A percentile compares a stretch with the other conserved stretches of the same genome.
These are phyloP conservation scores for Seiridium unicorne DNA, from an alignment of 2,329 filamentous ascomycete species.

Conservation along the genomic window DNA sequence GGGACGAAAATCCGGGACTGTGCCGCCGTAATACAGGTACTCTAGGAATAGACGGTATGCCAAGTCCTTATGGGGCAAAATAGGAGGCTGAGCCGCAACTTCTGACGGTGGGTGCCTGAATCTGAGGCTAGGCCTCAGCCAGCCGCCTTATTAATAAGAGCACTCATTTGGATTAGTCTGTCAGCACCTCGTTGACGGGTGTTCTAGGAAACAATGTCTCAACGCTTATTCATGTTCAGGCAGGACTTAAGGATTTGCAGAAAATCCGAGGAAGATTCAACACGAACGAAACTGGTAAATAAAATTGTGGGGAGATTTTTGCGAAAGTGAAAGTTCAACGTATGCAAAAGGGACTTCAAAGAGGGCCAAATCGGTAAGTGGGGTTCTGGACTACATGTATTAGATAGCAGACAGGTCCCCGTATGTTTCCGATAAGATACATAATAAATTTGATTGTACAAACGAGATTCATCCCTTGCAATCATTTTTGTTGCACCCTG, in stretches of 20 bases:
- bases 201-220: not conserved
- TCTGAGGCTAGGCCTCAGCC: not conserved
- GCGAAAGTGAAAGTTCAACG: not conserved
- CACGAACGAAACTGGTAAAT: not conserved
- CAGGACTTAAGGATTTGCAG: not conserved
- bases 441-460: not conserved
- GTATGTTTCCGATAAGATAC: not conserved
- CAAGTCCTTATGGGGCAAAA: not conserved
- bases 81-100: not conserved
- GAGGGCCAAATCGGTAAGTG: not conserved
- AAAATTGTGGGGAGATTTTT: not conserved
- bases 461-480: not conserved
- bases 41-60: not conserved
- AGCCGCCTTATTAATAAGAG: not conserved
- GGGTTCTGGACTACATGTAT: not conserved
- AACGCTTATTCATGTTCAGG: not conserved
- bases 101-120: not conserved
- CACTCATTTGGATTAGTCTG: not conserved
- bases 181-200: not conserved
- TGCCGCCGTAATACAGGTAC: not conserved
- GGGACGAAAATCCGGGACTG: not conserved
- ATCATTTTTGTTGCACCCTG: not conserved
- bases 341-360: not conserved
- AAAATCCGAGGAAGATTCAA: not conserved
- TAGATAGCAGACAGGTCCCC: not conserved